Conservation (phyloP, 768 basidiomycete genomes). For the Termitomyces sp. region DNA sequence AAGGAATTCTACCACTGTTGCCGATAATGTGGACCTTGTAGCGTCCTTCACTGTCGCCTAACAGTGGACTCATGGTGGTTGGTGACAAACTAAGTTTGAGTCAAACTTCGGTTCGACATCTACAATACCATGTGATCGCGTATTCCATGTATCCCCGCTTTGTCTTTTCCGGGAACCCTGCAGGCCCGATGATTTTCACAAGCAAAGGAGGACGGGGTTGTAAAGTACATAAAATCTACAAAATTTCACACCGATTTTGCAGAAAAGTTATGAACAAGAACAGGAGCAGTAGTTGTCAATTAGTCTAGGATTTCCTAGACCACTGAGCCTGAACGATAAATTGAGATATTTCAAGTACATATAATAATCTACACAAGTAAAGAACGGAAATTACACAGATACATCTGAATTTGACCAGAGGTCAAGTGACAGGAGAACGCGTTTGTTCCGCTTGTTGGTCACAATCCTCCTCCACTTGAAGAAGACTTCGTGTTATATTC, state of each 20-base stretch:
- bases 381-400: too few relatives aligned
- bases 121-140: background rate
- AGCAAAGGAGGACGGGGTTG: background rate
- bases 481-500: slow-evolving; percentile 8
- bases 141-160: background rate
- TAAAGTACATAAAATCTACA: too few relatives aligned
- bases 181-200: background rate
- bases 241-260: background rate
- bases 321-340: background rate
- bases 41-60: slow-evolving; percentile 39
- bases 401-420: background rate
- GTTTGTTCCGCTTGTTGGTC: slow-evolving; percentile 12
- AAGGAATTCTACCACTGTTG: slow-evolving; percentile 26
- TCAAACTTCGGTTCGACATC: background rate
- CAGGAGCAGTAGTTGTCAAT: background rate
- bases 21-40: slow-evolving; percentile 45
- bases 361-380: background rate
- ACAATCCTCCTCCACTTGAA: slow-evolving; percentile 2
- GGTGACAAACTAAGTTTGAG: background rate
- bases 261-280: background rate
- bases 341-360: too few relatives aligned
- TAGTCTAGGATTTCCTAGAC: too few relatives aligned
- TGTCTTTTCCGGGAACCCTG: too few relatives aligned
- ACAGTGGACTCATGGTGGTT: slow-evolving; percentile 17
- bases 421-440: slow-evolving; percentile 26